Base-by-base conservation (phyloP, 1,284 basidiomycete species). In the Cutaneotrichosporon mucoides region DNA sequence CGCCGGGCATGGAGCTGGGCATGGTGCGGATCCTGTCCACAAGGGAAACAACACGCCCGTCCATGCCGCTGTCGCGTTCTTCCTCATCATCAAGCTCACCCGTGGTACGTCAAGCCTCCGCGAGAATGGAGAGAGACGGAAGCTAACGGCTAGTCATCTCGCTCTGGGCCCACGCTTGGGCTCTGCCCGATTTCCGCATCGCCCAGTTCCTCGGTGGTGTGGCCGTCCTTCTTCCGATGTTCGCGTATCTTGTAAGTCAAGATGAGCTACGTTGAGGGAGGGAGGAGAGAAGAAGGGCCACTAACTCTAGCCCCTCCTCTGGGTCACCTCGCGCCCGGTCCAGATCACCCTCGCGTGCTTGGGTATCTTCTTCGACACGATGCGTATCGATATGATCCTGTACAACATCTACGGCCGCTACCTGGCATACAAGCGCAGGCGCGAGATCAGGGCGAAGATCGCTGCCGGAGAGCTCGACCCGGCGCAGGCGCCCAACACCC, bases 181-280 rank as follows among this genome's bases (percentile, higher is more conserved):
- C n/a, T n/a, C 58, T 80, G 3, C 76, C 75, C 8, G 45, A 62
- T 16, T 79, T 78, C 60, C 66, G 76, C 40, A n/a, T 36, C 1
- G 43, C 72, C 0, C 70, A 75, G 49, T 57, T 70, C 45, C 49
- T 71, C 9, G 57, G 60, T 13, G 68, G 61, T 3, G 15, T 66
- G 2, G 70, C 70, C 2, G 69, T 71, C 10, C 50, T 73, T 4
- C 33, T 76, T 43, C 70, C 76, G 44, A 71, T 75, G 66, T 68
- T 69, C 15, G 60, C 78, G 11, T 77, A 76, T 61, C 59, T 76
- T 5, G 70, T 70, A 49, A 48, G 67, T 61, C 24, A 24, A 24
- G 24, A 24, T 24, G 24, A 24, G 24, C 24, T 24, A 24, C 3
- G 24, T 24, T 24, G 24, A 24, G 24, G 24, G 24, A 24, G 24